Percentiles rank a stretch among this genome's conserved stretches.
These are phyloP conservation scores for Endocarpon pusillum DNA, from an alignment of 495 filamentous ascomycete species.

Conservation along the genomic window DNA sequence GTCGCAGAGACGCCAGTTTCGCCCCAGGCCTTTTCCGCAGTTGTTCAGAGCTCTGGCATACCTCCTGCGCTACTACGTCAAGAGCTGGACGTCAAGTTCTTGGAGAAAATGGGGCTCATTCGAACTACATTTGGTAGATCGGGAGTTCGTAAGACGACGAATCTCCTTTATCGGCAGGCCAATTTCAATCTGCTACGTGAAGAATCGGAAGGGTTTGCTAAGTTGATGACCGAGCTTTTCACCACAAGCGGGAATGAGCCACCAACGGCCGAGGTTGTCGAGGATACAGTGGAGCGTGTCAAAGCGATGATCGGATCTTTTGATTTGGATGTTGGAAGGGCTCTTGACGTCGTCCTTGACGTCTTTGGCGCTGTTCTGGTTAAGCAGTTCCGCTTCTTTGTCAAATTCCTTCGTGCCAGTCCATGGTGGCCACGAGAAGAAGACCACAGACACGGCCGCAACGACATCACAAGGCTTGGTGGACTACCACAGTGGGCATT, in stretches of 20 bases:
- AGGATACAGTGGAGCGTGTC: conserved; percentile 57
- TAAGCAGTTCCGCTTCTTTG: conserved; percentile 76
- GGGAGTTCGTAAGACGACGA: conserved; percentile 75
- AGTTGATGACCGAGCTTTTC: conserved; percentile 77
- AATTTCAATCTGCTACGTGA: conserved; percentile 94
- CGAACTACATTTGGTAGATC: conserved; percentile 70
- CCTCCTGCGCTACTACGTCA: conserved; percentile 56
- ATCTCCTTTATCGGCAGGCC: conserved; percentile 81
- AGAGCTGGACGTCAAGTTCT: conserved; percentile 58
- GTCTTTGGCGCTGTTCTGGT: conserved; percentile 74
- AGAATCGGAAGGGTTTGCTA: conserved; percentile 88
- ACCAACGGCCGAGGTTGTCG: conserved; percentile 43
- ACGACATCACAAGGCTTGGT: conserved; percentile 23
- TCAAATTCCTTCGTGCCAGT: conserved; percentile 76
- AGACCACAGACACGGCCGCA: conserved; percentile 10
- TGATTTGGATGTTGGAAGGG: conserved; percentile 83
- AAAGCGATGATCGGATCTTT: conserved; percentile 88
- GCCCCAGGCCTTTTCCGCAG: conserved; percentile 24
- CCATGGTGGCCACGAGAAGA: conserved; percentile 86
- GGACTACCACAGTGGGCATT: conserved; percentile 70
- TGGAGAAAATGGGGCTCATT: conserved; percentile 61
- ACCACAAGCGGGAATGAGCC: conserved; percentile 51
- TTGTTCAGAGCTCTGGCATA: conserved; percentile 48
- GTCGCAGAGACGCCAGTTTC: conserved; percentile 46
- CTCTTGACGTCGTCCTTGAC: conserved; percentile 81